Evolutionary conservation across 805 yeast genomes (phyloP).

Genomic region (Grigorovia yakushimaensis): DNA sequence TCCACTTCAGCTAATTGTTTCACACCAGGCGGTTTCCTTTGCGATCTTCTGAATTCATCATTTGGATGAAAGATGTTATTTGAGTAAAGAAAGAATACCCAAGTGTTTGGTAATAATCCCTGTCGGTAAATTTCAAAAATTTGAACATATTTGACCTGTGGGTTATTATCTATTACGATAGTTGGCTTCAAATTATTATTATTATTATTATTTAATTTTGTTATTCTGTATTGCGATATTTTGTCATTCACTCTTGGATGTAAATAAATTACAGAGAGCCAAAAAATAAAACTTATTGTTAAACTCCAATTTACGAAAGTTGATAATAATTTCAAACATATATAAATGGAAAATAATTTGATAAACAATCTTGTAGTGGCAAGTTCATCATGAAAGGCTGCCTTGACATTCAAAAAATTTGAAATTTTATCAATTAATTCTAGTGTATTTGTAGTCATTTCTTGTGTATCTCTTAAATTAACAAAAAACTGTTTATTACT

Average conservation of each 20-base stretch:
- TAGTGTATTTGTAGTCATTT: slow-evolving; percentile 46
- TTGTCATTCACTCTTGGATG: slow-evolving; percentile 43
- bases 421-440: slow-evolving; percentile 43
- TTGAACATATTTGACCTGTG: slow-evolving; percentile 56
- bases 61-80: slow-evolving; percentile 42
- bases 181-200: not conserved
- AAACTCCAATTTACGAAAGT: slow-evolving; percentile 56
- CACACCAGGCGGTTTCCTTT: slow-evolving; percentile 59
- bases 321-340: slow-evolving; percentile 35
- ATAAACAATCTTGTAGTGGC: slow-evolving; percentile 53
- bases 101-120: slow-evolving; percentile 48
- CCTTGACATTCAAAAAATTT: slow-evolving; percentile 46
- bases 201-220: not conserved
- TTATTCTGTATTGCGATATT: slow-evolving; percentile 10
- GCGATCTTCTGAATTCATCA: slow-evolving; percentile 37
- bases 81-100: slow-evolving; percentile 55
- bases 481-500: slow-evolving; percentile 35
- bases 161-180: slow-evolving; percentile 58
- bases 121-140: slow-evolving; percentile 66
- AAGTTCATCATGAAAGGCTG: slow-evolving; percentile 63
- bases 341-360: slow-evolving; percentile 30
- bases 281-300: slow-evolving; percentile 45
- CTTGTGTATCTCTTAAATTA: slow-evolving; percentile 68
- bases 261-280: slow-evolving; percentile 42
- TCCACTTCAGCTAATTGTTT: slow-evolving; percentile 41